Evolutionary conservation across 768 basidiomycete genomes (phyloP), one percentile per base, ranked within the genome.

Genomic region (Tricholoma matsutake): DNA sequence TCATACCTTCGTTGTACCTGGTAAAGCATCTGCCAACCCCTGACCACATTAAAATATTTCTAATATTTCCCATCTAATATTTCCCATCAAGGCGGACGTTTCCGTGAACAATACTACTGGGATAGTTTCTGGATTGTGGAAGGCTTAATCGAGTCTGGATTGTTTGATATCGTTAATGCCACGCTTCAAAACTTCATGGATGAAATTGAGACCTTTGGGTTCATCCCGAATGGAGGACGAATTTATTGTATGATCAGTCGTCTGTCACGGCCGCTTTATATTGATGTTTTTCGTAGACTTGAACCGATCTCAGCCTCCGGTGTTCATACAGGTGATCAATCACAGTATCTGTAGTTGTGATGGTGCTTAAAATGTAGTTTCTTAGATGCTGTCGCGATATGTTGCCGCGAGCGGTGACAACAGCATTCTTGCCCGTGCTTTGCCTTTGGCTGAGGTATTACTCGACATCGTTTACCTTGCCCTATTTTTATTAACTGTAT

Each of bases 161-260:
- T 97, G 11, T 88, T 84, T 65, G 78, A 79, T 57, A 80, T 91
- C 57, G 90, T 83, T 60, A 91, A 91, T 63, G 85, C 79, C 10
- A 91, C 94, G 0, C 76, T 97, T 34, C 86, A 92, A 64, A 96
- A 97, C 76, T 97, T 98, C 69, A 95, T 97, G 94, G 95, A 98
- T 68, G 88, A 96, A 70, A 77, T 98, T 51, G 85, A 89, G 41
- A 69, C 71, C 22, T 85, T 91, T 67, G 96, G 95, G 0, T 98
- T 97, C 76, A 88, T 98, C 63, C 96, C 96, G 1, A 98, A 97
- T 67, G 96, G 96, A 6, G 95, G 94, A 3, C 82, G 94, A 10
- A 93, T 91, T 55, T 97, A 97, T 68, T 97, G 89, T 88, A 67
- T 54, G 73, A 58, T 18, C 60, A 75, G 71, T 22, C 9, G 8